Evolutionary conservation across 2,329 filamentous ascomycete genomes (phyloP), one percentile per base, ranked within the genome.

Genomic region (Monosporascus sp.): DNA sequence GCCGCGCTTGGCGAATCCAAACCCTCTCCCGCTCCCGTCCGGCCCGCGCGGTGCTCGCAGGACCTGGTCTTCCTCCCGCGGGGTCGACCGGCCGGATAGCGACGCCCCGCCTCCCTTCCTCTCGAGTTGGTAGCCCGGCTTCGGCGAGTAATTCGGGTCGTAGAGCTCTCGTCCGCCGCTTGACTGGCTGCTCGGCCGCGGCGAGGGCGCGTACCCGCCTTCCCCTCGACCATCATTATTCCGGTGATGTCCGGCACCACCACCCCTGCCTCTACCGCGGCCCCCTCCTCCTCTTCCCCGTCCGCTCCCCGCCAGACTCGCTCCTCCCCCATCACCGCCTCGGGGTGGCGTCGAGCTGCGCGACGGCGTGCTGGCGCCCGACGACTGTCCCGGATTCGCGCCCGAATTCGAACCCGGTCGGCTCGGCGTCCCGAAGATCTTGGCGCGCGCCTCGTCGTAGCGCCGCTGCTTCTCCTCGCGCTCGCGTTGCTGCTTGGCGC

Each of bases 401-500:
- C 22, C 57, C 31, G 41, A 18, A 20, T 41, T 20, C 18, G 38
- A 8, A 20, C 17, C 38, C 5, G 22, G 40, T 3, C 40, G 73
- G 37, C 20, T 56, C 31, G 44, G 47, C 18, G 54, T 61, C 20
- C 91, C 91, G 70, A 97, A 93, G 52, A 97, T 86, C 68, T 91
- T 88, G 63, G 93, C 90, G 31, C 93, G 81, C 6, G 86, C 89
- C 73, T 96, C 91, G 56, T 95, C 89, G 68, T 97, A 97, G 56
- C 88, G 88, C 53, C 85, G 85, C 74, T 96, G 89, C 74, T 94
- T 96, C 73, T 96, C 91, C 66, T 95, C 91, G 9, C 85, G 82
- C 62, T 96, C 90, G 48, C 82, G 80, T 67, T 91, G 84, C 51
- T 92, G 89, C 65, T 88, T 88, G 24, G 85, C 82, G 57, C 88